Evolutionary conservation across 2,329 filamentous ascomycete genomes (phyloP), one percentile per base, ranked within the genome.

Genomic region (Fusarium incarnatum): DNA sequence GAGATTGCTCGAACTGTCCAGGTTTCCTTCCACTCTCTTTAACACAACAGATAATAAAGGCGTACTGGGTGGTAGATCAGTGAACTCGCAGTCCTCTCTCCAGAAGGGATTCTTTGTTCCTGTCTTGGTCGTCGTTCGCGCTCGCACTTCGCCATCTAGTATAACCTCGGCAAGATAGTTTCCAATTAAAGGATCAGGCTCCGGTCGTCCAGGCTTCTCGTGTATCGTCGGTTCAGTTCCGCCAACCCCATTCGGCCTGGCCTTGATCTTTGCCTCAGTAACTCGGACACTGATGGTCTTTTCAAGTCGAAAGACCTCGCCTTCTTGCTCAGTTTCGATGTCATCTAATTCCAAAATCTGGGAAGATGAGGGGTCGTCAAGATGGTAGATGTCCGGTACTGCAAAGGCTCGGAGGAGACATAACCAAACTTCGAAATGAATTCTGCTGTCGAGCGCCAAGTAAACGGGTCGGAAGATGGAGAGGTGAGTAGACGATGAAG

Each of bases 361-460:
- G 6, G 81, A 80, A 28, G 78, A 79, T 18, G 81, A 80, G 15
- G 82, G 76, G 12, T 83, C 73, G 42, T 88, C 84, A 18, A 89
- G 77, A 3, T 90, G 93, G 77, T 97, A 98, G 15, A 98, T 85
- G 74, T 98, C 94, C 1, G 96, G 95, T 47, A 97, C 91, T 1
- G 95, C 94, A 79, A 98, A 98, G 1, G 95, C 94, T 67, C 95
- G 89, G 30, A 99, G 80, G 12, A 99, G 83, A 9, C 97, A 94
- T 75, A 97, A 95, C 96, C 96, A 99, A 15, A 98, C 96, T 78
- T 99, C 96, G 75, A 97, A 97, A n/a, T 97, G 85, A 9, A 97
- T 89, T 44, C 94, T 88, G 27, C 89, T 94, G 73, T 98, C 95
- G 46, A 98, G 82, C 6, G 93, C 92, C 34, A 99, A 84, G 77